phyloP scores from a whole-genome alignment of 331 rosid genomes.

The Acacia pycnantha region DNA sequence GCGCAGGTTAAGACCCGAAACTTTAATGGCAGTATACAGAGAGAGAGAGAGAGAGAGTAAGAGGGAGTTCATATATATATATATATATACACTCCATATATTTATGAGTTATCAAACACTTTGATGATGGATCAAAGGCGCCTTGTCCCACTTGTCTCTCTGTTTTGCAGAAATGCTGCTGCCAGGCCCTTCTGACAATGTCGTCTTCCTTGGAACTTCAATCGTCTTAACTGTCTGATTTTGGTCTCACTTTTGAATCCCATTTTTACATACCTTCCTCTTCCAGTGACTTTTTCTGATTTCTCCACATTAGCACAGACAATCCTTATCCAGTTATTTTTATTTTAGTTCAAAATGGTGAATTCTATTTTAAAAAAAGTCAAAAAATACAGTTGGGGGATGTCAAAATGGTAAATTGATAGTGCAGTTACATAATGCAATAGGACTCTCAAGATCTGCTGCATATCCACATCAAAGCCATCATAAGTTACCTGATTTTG shows the following conservation, averaged over 20 bases:
- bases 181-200: conserved; percentile 9
- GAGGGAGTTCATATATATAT: conserved; percentile 11
- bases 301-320: neutral
- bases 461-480: no score
- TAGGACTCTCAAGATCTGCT: no score
- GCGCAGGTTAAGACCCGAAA: conserved; percentile 22
- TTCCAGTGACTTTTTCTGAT: neutral
- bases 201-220: conserved; percentile 19
- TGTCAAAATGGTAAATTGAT: neutral
- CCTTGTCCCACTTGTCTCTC: conserved; percentile 33
- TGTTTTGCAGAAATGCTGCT: conserved; percentile 16
- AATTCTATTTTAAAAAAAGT: no score
- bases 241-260: neutral
- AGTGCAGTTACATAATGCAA: no score
- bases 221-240: neutral
- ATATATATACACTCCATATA: no score
- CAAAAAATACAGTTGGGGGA: neutral
- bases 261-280: neutral
- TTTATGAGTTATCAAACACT: neutral
- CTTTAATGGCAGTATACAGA: conserved; percentile 30
- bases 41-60: neutral
- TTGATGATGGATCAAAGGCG: neutral
- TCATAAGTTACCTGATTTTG: no score
- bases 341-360: no score
- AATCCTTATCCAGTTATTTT: neutral